phyloP scores from a whole-genome alignment of 176 grass and related monocot genomes.

The Alloteropsis semialata region DNA sequence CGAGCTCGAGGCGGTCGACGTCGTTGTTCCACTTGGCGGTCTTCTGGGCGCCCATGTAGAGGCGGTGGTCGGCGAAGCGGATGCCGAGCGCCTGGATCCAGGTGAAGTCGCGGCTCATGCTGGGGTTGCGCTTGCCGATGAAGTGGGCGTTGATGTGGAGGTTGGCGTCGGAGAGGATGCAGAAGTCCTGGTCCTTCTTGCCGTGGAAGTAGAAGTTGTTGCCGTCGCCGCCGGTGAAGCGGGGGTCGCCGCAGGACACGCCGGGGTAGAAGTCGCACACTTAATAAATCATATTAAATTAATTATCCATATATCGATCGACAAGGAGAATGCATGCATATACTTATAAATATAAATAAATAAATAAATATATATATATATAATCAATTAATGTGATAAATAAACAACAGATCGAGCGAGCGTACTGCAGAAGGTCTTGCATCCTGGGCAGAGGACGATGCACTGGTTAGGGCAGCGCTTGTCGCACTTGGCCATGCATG shows the following conservation, averaged over 20 bases:
- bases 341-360: too few relatives aligned
- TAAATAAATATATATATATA: too few relatives aligned
- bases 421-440: too few relatives aligned
- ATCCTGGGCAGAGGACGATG: conserved; percentile 45
- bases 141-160: conserved; percentile 81
- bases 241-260: too few relatives aligned
- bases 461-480: conserved; percentile 31
- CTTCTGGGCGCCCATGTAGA: conserved; percentile 55
- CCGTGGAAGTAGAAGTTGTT: conserved; percentile 92
- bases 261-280: too few relatives aligned
- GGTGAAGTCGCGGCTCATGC: conserved; percentile 52
- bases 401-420: too few relatives aligned
- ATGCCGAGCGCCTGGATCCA: conserved; percentile 57
- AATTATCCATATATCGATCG: too few relatives aligned
- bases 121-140: conserved; percentile 64
- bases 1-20: conserved; percentile 30
- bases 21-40: conserved; percentile 33
- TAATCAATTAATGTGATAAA: too few relatives aligned
- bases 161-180: conserved; percentile 48
- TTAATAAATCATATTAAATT: too few relatives aligned
- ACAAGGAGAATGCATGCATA: too few relatives aligned
- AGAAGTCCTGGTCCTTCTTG: conserved; percentile 51
- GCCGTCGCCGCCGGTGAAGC: conserved; percentile 70
- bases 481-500: conserved; percentile 32
- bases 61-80: conserved; percentile 38